Evolutionary conservation across 1,284 basidiomycete genomes (phyloP).

Genomic region (Caloboletus inedulis): DNA sequence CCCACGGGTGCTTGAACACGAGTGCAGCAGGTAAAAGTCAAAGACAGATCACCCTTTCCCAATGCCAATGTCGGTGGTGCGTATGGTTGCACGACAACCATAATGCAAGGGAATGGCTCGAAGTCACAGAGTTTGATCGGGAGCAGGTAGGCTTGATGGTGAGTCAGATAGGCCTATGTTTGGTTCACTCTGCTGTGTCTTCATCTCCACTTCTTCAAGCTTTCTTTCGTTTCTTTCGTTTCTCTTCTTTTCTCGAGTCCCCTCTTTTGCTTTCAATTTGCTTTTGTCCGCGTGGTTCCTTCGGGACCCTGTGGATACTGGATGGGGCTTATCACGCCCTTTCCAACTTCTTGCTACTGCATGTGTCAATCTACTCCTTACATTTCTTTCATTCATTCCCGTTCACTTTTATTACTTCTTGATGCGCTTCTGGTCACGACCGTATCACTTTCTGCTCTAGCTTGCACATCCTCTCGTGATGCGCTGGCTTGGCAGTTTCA

Average conservation of each 20-base stretch:
- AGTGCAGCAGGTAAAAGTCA: conserved; percentile 4
- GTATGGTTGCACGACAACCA: conserved; percentile 33
- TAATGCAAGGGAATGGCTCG: conserved; percentile 44
- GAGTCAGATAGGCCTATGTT: conserved; percentile 20
- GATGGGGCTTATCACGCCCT: conserved; percentile 5
- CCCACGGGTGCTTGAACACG: conserved; percentile 9
- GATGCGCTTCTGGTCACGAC: conserved; percentile 12
- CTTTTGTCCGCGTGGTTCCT: conserved; percentile 1
- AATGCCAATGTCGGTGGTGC: conserved; percentile 16
- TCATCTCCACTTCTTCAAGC: neutral
- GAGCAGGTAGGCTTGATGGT: conserved; percentile 29
- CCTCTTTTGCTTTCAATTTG: conserved; percentile 11
- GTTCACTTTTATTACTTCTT: conserved; percentile 10
- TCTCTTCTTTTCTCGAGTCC: neutral
- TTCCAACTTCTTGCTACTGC: conserved; percentile 2
- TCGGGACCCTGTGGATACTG: conserved; percentile 12
- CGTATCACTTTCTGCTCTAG: conserved; percentile 5
- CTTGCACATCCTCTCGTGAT: conserved; percentile 10
- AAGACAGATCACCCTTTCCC: conserved; percentile 10
- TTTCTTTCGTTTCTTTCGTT: neutral
- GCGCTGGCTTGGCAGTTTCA: conserved; percentile 12
- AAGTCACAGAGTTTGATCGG: conserved; percentile 44
- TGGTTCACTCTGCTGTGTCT: conserved; percentile 2
- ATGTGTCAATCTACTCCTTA: conserved; percentile 6
- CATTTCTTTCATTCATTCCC: conserved; percentile 6